A percentile compares a stretch with the other conserved stretches of the same genome.
phyloP scores from a whole-genome alignment of 768 basidiomycete genomes.

The Antrodiella citrinella region DNA sequence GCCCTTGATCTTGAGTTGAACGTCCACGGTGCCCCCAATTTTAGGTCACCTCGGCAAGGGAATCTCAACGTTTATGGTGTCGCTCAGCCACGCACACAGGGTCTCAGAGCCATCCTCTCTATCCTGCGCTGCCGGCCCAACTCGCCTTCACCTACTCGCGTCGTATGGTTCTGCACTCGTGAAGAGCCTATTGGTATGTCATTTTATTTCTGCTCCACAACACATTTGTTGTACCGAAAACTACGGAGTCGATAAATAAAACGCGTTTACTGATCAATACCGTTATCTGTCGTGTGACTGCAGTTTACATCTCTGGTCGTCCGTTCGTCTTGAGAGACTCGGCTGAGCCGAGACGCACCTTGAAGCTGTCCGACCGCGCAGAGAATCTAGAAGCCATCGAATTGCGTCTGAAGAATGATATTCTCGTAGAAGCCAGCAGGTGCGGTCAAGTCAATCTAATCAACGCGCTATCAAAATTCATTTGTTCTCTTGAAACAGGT shows the following conservation, averaged over 20 bases:
- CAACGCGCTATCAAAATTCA: background rate
- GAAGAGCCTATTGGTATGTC: conserved; percentile 88
- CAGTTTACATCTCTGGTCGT: conserved; percentile 83
- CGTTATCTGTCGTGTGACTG: too few species aligned
- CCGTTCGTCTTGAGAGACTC: conserved; percentile 91
- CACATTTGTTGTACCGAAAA: too few species aligned
- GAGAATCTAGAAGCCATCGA: conserved; percentile 95
- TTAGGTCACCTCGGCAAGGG: conserved; percentile 72
- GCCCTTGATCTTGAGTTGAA: conserved; percentile 88
- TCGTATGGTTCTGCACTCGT: conserved; percentile 94
- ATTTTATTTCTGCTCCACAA: background rate
- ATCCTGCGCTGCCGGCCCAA: conserved; percentile 70
- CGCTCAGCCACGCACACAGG: conserved; percentile 91
- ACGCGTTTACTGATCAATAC: background rate
- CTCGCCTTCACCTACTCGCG: conserved; percentile 55
- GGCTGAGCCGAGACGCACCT: conserved; percentile 68
- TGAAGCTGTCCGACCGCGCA: conserved; percentile 84
- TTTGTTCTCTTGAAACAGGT: conserved; percentile 36
- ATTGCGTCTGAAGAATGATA: conserved; percentile 80
- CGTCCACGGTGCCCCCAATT: conserved; percentile 93
- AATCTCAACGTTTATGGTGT: conserved; percentile 90
- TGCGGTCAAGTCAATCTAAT: conserved; percentile 20
- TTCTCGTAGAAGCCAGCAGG: conserved; percentile 76
- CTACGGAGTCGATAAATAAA: conserved; percentile 2
- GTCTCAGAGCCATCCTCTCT: conserved; percentile 83